A percentile compares a stretch with the other conserved stretches of the same genome.
Conservation (phyloP, 805 yeast species). For the Cyberlindnera euphorbiae region DNA sequence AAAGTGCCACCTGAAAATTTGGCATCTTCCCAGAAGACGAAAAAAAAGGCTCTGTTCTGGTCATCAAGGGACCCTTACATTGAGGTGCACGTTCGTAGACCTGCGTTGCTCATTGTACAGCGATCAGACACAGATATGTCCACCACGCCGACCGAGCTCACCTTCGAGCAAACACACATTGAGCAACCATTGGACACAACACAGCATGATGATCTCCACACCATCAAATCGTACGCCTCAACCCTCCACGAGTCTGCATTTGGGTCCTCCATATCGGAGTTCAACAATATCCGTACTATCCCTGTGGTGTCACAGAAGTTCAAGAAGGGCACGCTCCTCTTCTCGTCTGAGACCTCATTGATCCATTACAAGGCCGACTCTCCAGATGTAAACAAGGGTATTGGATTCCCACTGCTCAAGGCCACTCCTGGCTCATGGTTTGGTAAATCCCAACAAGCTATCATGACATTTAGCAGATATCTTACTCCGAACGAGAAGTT, state of each 20-base stretch:
- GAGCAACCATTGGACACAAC: background rate
- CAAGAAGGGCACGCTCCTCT: conserved; percentile 34
- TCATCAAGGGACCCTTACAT: too few species aligned
- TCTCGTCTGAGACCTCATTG: conserved; percentile 32
- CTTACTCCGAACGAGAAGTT: conserved; percentile 20
- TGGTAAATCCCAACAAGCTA: conserved; percentile 25
- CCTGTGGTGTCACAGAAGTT: conserved; percentile 31
- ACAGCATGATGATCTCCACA: conserved; percentile 8
- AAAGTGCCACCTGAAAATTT: too few species aligned
- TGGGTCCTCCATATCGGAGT: conserved; percentile 22
- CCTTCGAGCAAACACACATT: conserved; percentile 2
- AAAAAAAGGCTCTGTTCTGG: too few species aligned
- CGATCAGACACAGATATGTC: too few species aligned
- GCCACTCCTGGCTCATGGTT: conserved; percentile 28
- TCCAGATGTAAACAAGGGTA: conserved; percentile 25
- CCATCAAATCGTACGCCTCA: conserved; percentile 8
- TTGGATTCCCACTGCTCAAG: conserved; percentile 34
- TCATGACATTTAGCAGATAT: conserved; percentile 29
- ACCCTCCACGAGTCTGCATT: conserved; percentile 23
- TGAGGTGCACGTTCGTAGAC: too few species aligned
- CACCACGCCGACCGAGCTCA: too few species aligned
- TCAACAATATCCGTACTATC: conserved; percentile 26
- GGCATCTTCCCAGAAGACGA: too few species aligned
- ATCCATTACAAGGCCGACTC: conserved; percentile 23
- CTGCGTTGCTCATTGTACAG: too few species aligned